A percentile compares a stretch with the other conserved stretches of the same genome.
phyloP scores from a whole-genome alignment of 2,329 filamentous ascomycete species.

The Clarireedia paspali region DNA sequence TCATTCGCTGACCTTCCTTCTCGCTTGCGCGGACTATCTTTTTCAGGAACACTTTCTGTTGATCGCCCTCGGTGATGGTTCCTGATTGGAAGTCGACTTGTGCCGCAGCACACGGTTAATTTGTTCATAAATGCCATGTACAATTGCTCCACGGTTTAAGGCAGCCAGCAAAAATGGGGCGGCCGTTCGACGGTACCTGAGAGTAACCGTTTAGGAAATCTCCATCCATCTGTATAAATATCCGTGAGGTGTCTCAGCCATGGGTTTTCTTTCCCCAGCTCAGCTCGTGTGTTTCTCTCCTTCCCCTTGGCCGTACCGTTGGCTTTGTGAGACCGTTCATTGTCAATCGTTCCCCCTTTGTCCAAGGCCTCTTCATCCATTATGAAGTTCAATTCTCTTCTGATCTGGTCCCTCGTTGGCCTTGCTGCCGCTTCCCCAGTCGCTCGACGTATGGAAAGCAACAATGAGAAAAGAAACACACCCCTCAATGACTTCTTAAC shows the following conservation, averaged over 20 bases:
- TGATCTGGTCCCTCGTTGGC: slow-evolving; percentile 10
- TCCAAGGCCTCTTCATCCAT: neutral
- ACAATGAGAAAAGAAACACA: slow-evolving; percentile 12
- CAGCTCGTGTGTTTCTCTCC: neutral
- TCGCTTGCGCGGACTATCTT: neutral
- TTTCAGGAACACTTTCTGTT: neutral
- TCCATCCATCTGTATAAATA: neutral
- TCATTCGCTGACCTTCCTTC: too few species aligned
- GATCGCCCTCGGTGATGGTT: neutral
- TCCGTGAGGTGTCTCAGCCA: neutral
- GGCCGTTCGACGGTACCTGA: too few species aligned
- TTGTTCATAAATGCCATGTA: neutral
- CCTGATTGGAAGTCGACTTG: neutral
- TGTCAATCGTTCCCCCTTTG: neutral
- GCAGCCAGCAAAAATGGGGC: too few species aligned
- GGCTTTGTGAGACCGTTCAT: neutral
- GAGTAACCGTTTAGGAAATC: too few species aligned
- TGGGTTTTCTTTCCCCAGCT: neutral
- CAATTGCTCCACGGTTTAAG: neutral
- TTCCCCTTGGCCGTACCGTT: neutral
- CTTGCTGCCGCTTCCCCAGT: slow-evolving; percentile 13
- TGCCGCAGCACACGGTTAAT: neutral
- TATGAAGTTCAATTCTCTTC: slow-evolving; percentile 3
- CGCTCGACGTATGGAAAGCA: neutral
- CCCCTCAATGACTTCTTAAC: slow-evolving; percentile 21